Base-by-base conservation (phyloP, 176 grass and related monocot species). In the Zoysia pacifica region DNA sequence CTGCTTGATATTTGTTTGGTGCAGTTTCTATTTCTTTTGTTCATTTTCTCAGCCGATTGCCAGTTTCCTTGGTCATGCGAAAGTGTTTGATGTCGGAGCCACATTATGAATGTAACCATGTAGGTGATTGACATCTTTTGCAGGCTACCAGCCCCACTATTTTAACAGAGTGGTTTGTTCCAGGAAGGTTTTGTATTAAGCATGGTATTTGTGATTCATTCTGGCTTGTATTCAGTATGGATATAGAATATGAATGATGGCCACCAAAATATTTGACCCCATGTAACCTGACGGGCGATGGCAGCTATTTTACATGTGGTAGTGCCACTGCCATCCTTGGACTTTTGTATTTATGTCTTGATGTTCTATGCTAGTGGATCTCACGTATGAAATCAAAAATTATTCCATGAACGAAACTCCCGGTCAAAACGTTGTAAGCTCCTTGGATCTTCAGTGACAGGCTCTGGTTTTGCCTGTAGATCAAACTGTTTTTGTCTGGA, bases 91-190 rank as follows among this genome's bases (percentile, higher is more conserved):
- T 82, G 74, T 79, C 35, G 59, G 67, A 81, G 72, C 38, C 50
- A 72, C 56, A 66, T 28, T 85, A 85, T 89, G 72, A 52, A 85
- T 77, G 50, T 67, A 84, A 84, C 10, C 50, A 78, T 78, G 81
- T 81, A 77, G 62, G 73, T 10, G 36, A 28, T 28, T 28, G 28
- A 59, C 71, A 80, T 83, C 68, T 50, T 20, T 55, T 9, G 9
- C 50, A 59, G 59, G 62, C 62, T 79, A 47, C 54, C 63, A 70
- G 62, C 48, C 76, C 56, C 88, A 65, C 63, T 78, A 62, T 73
- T 83, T 87, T 83, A 86, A 49, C 79, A 48, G 84, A 77, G 71
- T 84, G 89, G 80, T 87, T 90, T 90, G 70, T 76, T 90, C 72
- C 47, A 70, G 70, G 54, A 84, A 90, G 61, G 20, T 81, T 55